A percentile compares a stretch with the other conserved stretches of the same genome.
These are phyloP conservation scores for Schwanniomyces vanrijiae DNA, from an alignment of 805 yeast species.

Conservation along the genomic window DNA sequence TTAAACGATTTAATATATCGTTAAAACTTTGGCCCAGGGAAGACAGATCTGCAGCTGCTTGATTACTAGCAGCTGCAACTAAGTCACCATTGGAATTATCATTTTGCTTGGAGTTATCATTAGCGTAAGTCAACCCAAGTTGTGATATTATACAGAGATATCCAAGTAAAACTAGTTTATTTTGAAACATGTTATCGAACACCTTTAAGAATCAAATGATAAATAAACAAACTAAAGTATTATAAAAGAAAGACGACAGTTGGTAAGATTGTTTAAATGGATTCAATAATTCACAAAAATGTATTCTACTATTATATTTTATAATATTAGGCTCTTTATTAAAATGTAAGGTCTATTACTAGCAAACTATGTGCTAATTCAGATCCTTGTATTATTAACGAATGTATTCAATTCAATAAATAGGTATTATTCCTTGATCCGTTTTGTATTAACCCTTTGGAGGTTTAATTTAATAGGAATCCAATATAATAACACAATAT, in stretches of 20 bases:
- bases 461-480: neutral
- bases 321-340: neutral
- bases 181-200: neutral
- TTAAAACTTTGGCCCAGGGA: neutral
- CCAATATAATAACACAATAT: too few species aligned
- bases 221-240: neutral
- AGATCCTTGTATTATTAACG: neutral
- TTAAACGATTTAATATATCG: neutral
- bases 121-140: neutral
- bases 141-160: neutral
- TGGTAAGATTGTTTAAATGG: neutral
- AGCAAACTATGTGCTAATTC: neutral
- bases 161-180: neutral
- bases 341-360: neutral
- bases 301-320: neutral
- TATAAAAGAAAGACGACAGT: conserved; percentile 1
- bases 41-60: neutral
- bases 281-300: neutral
- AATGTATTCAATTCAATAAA: neutral
- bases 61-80: neutral
- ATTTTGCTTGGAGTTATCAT: neutral
- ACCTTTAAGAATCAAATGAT: neutral
- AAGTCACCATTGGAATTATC: neutral
- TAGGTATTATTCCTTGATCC: neutral
- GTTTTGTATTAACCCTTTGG: neutral